These are phyloP conservation scores for Juncus effusus DNA, from an alignment of 176 grass and related monocot species.

Conservation along the genomic window DNA sequence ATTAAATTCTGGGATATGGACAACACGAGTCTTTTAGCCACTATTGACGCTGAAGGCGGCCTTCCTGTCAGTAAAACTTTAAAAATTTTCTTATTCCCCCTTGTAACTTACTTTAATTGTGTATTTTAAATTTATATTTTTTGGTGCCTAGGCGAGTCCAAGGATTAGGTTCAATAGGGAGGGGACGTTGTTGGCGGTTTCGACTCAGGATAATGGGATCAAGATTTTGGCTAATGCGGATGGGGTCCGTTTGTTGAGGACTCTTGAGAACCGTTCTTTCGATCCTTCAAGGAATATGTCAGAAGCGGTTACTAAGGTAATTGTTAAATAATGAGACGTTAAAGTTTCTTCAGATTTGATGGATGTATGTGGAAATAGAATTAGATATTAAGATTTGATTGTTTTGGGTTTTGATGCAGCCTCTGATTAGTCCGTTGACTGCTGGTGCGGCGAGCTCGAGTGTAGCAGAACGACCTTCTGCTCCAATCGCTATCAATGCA, in stretches of 20 bases:
- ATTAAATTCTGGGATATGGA: slow-evolving; percentile 99
- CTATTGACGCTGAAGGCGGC: slow-evolving; percentile 82
- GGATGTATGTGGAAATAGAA: neutral
- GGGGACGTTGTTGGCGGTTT: slow-evolving; percentile 74
- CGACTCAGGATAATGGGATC: slow-evolving; percentile 69
- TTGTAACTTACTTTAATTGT: neutral
- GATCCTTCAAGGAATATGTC: slow-evolving; percentile 65
- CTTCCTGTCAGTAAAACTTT: slow-evolving; percentile 47
- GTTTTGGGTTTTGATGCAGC: slow-evolving; percentile 41
- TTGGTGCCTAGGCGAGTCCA: slow-evolving; percentile 54
- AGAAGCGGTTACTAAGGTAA: slow-evolving; percentile 71
- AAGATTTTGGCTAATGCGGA: slow-evolving; percentile 88
- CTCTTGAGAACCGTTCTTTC: slow-evolving; percentile 77
- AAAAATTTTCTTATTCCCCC: neutral
- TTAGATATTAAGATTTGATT: neutral
- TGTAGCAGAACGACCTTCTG: slow-evolving; percentile 45
- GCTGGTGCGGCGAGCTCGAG: slow-evolving; percentile 38
- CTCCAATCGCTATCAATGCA: slow-evolving; percentile 50
- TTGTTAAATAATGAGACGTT: slow-evolving; percentile 11
- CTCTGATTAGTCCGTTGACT: slow-evolving; percentile 66
- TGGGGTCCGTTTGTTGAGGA: slow-evolving; percentile 57
- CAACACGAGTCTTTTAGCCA: slow-evolving; percentile 65
- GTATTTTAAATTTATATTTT: neutral
- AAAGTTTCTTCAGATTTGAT: neutral
- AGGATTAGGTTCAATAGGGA: slow-evolving; percentile 85